Evolutionary conservation across 768 basidiomycete genomes (phyloP), one percentile per base, ranked within the genome.

Genomic region (Roridomyces roridus): DNA sequence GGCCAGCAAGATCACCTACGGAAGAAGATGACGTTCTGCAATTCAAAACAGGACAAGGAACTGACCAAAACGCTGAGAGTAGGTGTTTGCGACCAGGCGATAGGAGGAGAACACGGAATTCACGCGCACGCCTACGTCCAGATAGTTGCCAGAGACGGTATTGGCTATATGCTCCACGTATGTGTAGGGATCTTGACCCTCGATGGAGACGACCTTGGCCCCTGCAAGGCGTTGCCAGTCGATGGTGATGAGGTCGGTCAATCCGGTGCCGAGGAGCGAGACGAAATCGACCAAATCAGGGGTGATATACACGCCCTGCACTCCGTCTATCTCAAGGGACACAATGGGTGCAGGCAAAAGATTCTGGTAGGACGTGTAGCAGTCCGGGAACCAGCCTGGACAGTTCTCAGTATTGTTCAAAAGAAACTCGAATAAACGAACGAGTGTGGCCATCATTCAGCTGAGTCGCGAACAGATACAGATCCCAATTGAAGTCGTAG

Each of bases 361-460:
- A 57, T 84, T 85, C 61, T 84, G 80, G 65, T 75, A 83, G 23
- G 70, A 65, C 40, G 72, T 79, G 66, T 86, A 86, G 67, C 86
- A 87, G 35, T 72, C 61, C 0, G 85, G 81, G 71, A 82, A 79
- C 79, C 83, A 86, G 20, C 80, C 83, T 85, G 55, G 26, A 49
- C 18, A 20, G 46, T 56, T 20, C 7, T 29, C 7, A 35, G 24
- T 24, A 14, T 28, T 17, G 7, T 40, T 21, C 37, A 6, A 29
- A 41, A 31, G 20, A 18, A 54, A 55, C 10, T 35, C 21, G 39
- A 11, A 15, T 48, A 1, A 23, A 46, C 48, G 21, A 1, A 83
- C 85, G 77, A 12, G 87, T 88, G 64, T 87, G 87, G 6, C 86
- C 86, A 64, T 87, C 86, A 63, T 88, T 87, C 41, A 88, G 61